Conservation (phyloP, 257 asterid species). For the Asclepias syriaca region DNA sequence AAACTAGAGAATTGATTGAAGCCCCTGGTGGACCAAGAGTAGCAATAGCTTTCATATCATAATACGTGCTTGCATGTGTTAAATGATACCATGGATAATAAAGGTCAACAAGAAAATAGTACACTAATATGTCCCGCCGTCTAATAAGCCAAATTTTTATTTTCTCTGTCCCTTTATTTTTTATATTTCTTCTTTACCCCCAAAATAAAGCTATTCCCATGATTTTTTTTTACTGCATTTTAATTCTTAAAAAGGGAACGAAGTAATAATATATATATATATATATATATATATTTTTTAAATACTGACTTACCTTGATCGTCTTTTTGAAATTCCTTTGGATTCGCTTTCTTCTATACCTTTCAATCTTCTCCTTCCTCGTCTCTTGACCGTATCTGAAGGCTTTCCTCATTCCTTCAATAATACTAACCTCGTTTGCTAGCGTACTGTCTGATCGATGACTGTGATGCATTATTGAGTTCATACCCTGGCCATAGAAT, state of each 20-base stretch:
- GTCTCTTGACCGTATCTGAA: constrained; percentile 74
- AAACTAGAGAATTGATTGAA: background rate
- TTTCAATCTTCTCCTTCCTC: constrained; percentile 78
- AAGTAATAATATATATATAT: background rate
- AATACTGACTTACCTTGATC: constrained; percentile 53
- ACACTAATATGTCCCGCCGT: background rate
- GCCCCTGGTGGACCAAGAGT: constrained; percentile 9
- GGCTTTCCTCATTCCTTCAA: constrained; percentile 86
- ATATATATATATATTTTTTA: no score
- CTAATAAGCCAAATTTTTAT: constrained; percentile 4
- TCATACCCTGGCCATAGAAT: constrained; percentile 29
- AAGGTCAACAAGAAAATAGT: background rate
- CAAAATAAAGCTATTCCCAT: background rate
- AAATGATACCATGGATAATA: background rate
- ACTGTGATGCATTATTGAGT: constrained; percentile 26
- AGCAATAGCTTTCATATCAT: constrained; percentile 7
- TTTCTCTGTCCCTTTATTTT: background rate
- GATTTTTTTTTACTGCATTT: constrained; percentile 2
- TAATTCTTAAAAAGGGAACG: background rate
- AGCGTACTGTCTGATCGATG: constrained; percentile 43
- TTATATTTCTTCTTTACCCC: constrained; percentile 1
- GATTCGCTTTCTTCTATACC: constrained; percentile 78
- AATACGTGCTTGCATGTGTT: constrained; percentile 23
- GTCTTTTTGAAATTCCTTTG: constrained; percentile 87
- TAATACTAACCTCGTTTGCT: constrained; percentile 52